Conservation (phyloP, 2,329 filamentous ascomycete genomes). For the Sarocladium strictum region DNA sequence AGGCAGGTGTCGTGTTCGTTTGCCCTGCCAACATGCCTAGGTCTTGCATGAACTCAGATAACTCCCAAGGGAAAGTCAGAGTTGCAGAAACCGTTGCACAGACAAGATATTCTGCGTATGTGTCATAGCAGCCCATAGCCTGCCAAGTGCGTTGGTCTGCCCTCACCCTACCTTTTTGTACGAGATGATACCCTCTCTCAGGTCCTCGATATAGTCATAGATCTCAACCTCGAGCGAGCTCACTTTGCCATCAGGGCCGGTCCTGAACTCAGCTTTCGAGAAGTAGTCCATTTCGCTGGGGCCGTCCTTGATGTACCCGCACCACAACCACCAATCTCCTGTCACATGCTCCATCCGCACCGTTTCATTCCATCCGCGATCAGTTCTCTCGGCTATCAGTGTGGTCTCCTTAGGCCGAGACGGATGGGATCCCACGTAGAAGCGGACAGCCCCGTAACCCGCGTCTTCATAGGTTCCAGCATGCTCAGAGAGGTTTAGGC, state of each 20-base stretch:
- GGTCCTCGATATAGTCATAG: not conserved
- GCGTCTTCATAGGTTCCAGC: slow-evolving; percentile 38
- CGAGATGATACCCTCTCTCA: slow-evolving; percentile 3
- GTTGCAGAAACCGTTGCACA: too few relatives aligned
- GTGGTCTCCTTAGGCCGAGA: slow-evolving; percentile 13
- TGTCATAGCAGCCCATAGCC: too few relatives aligned
- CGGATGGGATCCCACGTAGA: slow-evolving; percentile 15
- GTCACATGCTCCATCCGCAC: slow-evolving; percentile 21
- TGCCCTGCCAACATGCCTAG: slow-evolving; percentile 19
- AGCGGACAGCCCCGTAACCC: slow-evolving; percentile 27
- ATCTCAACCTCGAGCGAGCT: not conserved
- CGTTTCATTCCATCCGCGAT: slow-evolving; percentile 18
- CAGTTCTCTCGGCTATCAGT: slow-evolving; percentile 18
- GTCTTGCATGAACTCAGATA: too few relatives aligned
- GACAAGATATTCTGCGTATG: too few relatives aligned
- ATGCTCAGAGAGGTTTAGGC: slow-evolving; percentile 26
- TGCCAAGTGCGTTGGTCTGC: too few relatives aligned
- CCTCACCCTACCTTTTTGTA: slow-evolving; percentile 13
- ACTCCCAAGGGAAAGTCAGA: too few relatives aligned
- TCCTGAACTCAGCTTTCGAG: not conserved
- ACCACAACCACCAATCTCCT: slow-evolving; percentile 21
- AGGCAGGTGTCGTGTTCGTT: slow-evolving; percentile 20
- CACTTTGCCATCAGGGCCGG: slow-evolving; percentile 9
- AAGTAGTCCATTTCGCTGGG: not conserved
- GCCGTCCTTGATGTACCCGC: slow-evolving; percentile 12